Percentiles rank a stretch among this genome's conserved stretches.
Conservation (phyloP, 306 rosid species). For the Alnus rubra region DNA sequence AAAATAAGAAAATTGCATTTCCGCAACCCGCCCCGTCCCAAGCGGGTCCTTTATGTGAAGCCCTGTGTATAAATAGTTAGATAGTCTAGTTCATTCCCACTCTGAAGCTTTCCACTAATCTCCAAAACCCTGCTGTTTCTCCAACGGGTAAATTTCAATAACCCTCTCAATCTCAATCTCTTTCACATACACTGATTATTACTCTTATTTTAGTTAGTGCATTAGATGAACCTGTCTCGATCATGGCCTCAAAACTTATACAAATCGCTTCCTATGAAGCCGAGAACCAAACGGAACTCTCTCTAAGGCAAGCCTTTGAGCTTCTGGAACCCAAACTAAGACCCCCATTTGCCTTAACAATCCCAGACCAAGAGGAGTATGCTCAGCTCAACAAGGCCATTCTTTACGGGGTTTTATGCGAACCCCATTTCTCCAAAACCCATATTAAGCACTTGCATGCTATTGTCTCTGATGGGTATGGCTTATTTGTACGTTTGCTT, state of each 20-base stretch:
- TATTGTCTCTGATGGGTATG: slow-evolving; percentile 66
- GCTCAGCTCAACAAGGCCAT: slow-evolving; percentile 60
- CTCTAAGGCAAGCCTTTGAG: slow-evolving; percentile 55
- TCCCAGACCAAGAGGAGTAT: slow-evolving; percentile 59
- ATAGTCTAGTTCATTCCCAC: too few relatives aligned
- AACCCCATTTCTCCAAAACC: slow-evolving; percentile 55
- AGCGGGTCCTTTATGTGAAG: too few relatives aligned
- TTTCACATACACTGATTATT: too few relatives aligned
- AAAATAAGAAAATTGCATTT: too few relatives aligned
- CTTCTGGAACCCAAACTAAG: slow-evolving; percentile 52
- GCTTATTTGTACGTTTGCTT: slow-evolving; percentile 43
- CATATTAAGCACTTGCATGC: slow-evolving; percentile 84
- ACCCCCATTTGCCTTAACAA: slow-evolving; percentile 62
- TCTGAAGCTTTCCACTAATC: too few relatives aligned
- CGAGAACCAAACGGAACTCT: slow-evolving; percentile 43
- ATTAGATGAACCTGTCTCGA: too few relatives aligned
- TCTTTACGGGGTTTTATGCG: slow-evolving; percentile 55
- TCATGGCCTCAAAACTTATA: slow-evolving; percentile 43
- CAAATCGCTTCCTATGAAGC: slow-evolving; percentile 44
- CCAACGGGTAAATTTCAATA: not conserved
- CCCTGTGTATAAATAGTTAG: too few relatives aligned
- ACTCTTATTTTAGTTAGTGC: too few relatives aligned
- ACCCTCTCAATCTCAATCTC: not conserved
- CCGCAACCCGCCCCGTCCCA: too few relatives aligned
- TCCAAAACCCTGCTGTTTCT: not conserved